These are phyloP conservation scores for Pyrenopolyporus hunteri DNA, from an alignment of 495 filamentous ascomycete species.

Conservation along the genomic window DNA sequence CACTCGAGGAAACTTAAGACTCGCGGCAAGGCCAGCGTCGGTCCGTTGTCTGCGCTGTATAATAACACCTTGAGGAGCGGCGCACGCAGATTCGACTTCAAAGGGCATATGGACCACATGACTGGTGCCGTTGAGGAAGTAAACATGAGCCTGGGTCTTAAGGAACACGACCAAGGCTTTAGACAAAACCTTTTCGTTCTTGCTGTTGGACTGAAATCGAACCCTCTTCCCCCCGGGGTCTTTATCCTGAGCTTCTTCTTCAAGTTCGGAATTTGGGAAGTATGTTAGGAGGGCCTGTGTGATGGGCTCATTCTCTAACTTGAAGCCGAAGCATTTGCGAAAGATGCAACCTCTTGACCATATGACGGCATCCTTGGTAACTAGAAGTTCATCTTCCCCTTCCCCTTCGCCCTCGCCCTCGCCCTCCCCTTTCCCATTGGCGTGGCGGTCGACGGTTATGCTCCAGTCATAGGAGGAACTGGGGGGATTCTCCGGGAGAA, in stretches of 20 bases:
- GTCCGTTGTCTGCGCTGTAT: constrained; percentile 73
- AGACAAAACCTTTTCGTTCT: constrained; percentile 46
- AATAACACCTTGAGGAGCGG: constrained; percentile 79
- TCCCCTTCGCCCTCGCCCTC: constrained; percentile 75
- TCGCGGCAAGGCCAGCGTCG: constrained; percentile 47
- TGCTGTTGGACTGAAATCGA: constrained; percentile 5
- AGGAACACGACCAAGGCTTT: constrained; percentile 88
- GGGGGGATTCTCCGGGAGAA: constrained; percentile 73
- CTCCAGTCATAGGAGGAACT: constrained; percentile 76
- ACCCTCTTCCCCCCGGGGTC: constrained; percentile 15
- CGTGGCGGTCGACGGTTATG: constrained; percentile 53
- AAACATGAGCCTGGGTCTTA: constrained; percentile 91
- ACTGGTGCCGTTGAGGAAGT: constrained; percentile 84
- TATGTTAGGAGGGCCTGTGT: constrained; percentile 82
- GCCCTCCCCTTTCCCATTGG: constrained; percentile 64
- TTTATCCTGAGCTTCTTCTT: constrained; percentile 16
- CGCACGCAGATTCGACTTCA: constrained; percentile 85
- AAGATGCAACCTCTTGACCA: constrained; percentile 90
- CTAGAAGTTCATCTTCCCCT: constrained; percentile 83
- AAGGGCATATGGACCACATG: constrained; percentile 94
- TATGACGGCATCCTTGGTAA: constrained; percentile 80
- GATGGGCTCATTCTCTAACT: constrained; percentile 83
- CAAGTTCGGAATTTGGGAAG: constrained; percentile 67
- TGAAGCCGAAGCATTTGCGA: constrained; percentile 84
- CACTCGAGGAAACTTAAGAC: constrained; percentile 59